phyloP scores from a whole-genome alignment of 306 rosid genomes.

The Elaeagnus macrophylla region DNA sequence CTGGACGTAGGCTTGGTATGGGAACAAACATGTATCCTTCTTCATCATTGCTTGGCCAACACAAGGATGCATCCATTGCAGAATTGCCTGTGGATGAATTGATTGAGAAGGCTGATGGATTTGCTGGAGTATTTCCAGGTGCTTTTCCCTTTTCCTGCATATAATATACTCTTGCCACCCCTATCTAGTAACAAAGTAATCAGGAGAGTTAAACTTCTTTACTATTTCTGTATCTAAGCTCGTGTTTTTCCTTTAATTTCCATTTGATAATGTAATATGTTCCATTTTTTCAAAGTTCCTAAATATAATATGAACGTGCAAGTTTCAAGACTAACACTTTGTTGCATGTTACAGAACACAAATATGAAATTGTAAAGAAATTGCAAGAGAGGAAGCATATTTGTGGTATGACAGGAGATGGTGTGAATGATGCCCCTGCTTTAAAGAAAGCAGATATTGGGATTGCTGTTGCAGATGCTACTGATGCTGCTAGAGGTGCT shows the following conservation, averaged over 20 bases:
- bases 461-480: constrained; percentile 97
- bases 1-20: constrained; percentile 98
- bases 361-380: constrained; percentile 92
- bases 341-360: constrained; percentile 61
- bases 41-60: constrained; percentile 84
- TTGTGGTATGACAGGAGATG: constrained; percentile 99
- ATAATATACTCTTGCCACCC: neutral
- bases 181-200: neutral
- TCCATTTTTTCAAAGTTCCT: neutral
- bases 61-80: constrained; percentile 66
- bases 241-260: too few species aligned
- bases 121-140: constrained; percentile 99
- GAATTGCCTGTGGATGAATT: constrained; percentile 88
- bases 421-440: constrained; percentile 98
- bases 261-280: too few species aligned
- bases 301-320: neutral
- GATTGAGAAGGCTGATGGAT: constrained; percentile 98
- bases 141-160: neutral
- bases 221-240: too few species aligned
- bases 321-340: constrained; percentile 17
- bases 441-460: constrained; percentile 95
- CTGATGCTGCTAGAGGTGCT: constrained; percentile 97
- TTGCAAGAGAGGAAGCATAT: constrained; percentile 92
- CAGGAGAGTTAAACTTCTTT: neutral
- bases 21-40: constrained; percentile 99